These are phyloP conservation scores for Metschnikowia borealis DNA, from an alignment of 805 yeast genomes.

Conservation along the genomic window DNA sequence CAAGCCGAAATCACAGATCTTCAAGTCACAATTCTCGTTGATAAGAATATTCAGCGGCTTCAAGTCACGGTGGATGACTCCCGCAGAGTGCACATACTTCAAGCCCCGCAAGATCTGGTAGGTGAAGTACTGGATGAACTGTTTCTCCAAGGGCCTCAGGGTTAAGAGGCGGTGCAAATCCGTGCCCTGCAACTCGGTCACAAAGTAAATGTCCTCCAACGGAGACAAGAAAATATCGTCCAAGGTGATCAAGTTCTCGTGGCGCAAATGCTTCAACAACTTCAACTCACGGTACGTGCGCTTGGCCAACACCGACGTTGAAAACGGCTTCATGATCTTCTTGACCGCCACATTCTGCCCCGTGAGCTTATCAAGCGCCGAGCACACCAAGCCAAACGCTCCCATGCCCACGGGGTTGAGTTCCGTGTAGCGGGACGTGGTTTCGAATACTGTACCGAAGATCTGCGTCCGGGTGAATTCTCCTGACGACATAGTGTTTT, in stretches of 20 bases:
- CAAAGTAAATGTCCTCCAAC: conserved; percentile 91
- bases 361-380: conserved; percentile 88
- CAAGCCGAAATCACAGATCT: conserved; percentile 90
- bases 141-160: conserved; percentile 91
- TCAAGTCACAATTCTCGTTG: conserved; percentile 86
- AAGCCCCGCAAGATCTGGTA: conserved; percentile 90
- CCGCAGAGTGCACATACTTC: conserved; percentile 88
- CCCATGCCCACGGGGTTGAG: conserved; percentile 99
- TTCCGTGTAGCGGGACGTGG: conserved; percentile 84
- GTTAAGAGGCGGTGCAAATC: conserved; percentile 89
- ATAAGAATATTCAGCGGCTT: conserved; percentile 82
- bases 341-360: conserved; percentile 94
- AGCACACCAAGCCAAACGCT: conserved; percentile 96
- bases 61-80: conserved; percentile 85
- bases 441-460: conserved; percentile 92
- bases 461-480: conserved; percentile 75
- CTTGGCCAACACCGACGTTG: conserved; percentile 91
- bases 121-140: conserved; percentile 92
- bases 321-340: conserved; percentile 95
- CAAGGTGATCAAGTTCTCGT: conserved; percentile 84
- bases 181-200: conserved; percentile 95
- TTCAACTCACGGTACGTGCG: conserved; percentile 95
- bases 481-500: conserved; percentile 34
- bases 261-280: conserved; percentile 85
- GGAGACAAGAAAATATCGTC: conserved; percentile 52